Evolutionary conservation across 2,329 filamentous ascomycete genomes (phyloP).

Genomic region (Aspergillus proliferans): DNA sequence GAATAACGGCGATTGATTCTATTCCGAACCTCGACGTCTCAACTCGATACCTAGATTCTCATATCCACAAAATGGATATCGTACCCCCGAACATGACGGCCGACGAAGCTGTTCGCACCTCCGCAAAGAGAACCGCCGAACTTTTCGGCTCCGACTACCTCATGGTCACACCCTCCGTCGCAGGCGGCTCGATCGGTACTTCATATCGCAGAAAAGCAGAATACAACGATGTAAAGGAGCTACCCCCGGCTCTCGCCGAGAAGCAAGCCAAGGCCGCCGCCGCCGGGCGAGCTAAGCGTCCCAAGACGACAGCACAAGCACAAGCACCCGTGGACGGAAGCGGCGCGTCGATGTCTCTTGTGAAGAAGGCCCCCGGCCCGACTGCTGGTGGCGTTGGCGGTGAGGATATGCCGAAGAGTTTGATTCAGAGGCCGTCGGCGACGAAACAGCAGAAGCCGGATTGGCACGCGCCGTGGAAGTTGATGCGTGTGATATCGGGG

Average conservation of each 20-base stretch:
- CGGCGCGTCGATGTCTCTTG: slow-evolving; percentile 52
- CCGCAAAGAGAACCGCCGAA: slow-evolving; percentile 41
- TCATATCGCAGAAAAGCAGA: slow-evolving; percentile 51
- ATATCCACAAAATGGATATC: slow-evolving; percentile 24
- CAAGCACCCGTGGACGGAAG: slow-evolving; percentile 47
- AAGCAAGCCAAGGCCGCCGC: slow-evolving; percentile 66
- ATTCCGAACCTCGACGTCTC: neutral
- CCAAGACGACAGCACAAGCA: slow-evolving; percentile 45
- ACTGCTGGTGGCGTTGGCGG: slow-evolving; percentile 27
- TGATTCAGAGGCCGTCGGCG: slow-evolving; percentile 56
- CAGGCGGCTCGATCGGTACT: slow-evolving; percentile 36
- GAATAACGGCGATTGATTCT: neutral
- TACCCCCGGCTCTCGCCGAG: slow-evolving; percentile 71
- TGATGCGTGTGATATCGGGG: slow-evolving; percentile 94
- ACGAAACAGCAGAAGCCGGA: slow-evolving; percentile 70
- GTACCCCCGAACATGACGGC: slow-evolving; percentile 20
- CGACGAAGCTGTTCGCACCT: slow-evolving; percentile 35
- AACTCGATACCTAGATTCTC: neutral
- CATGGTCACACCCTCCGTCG: slow-evolving; percentile 38
- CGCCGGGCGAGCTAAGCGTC: slow-evolving; percentile 57
- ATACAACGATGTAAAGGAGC: slow-evolving; percentile 69
- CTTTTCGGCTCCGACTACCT: slow-evolving; percentile 45
- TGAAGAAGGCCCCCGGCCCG: slow-evolving; percentile 32
- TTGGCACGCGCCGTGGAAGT: slow-evolving; percentile 97
- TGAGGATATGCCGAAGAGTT: slow-evolving; percentile 49